Evolutionary conservation across 768 basidiomycete genomes (phyloP), one percentile per base, ranked within the genome.

Genomic region (Tremella yokohamensis): DNA sequence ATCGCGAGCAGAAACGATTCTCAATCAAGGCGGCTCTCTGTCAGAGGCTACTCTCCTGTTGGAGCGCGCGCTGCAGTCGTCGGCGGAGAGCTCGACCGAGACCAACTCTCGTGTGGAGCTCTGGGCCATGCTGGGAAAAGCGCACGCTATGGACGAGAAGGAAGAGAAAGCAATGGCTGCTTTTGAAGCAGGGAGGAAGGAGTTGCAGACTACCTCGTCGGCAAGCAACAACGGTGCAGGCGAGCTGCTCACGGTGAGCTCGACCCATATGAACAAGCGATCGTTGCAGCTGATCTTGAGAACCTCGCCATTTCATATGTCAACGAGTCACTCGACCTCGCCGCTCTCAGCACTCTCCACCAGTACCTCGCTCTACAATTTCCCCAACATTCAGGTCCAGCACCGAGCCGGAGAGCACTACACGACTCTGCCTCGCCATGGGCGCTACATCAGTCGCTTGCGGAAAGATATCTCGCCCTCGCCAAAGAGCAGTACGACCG

Each of bases 291-390:
- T 48, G 20, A 26, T 38, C 34, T 18, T 40, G 67, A 97, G 93
- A 91, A 91, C 6, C 83, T 97, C 34, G 92, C 94, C 0, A 91
- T 97, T 62, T 91, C 90, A 8, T 98, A 89, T 76, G 94, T 93
- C 29, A 99, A 98, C 69, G 94, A 98, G 78, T 84, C 84, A 0
- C 87, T 86, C 66, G 93, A 98, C 67, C 82, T 87, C 11, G 92
- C 86, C 7, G 87, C 93, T 2, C 84, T 94, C 70, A 79, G 85
- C 0, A 89, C 87, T 80, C 82, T 99, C 15, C 82, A 93, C 49
- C 87, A 87, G 29, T 97, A 90, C 89, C 80, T 97, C 50, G 78
- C 79, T 83, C 76, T 87, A 84, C 8, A 79, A 78, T 19, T 80
- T 81, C 60, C 73, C 19, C 42, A 66, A 60, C 26, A 18, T 34